Conservation (phyloP, 23 red algal species). For the Gracilaria gracilis region DNA sequence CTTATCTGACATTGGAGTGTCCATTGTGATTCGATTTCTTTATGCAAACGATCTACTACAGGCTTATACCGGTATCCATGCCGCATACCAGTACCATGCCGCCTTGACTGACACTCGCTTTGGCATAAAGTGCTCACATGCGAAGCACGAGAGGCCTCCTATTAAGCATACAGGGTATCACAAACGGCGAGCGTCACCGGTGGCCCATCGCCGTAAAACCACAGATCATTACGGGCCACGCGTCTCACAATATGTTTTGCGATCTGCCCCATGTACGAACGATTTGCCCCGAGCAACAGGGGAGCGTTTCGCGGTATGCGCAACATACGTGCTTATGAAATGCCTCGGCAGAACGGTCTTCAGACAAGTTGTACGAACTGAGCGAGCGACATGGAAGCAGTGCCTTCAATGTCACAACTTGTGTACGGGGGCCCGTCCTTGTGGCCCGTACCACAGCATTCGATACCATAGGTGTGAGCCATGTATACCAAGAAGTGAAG, state of each 20-base stretch:
- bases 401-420: background rate
- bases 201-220: background rate
- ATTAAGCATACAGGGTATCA: constrained; percentile 1
- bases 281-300: background rate
- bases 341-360: too few species aligned
- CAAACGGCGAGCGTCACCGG: background rate
- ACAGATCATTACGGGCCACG: background rate
- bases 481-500: background rate
- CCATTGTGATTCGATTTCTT: background rate
- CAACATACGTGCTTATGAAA: background rate
- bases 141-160: background rate
- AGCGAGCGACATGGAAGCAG: too few species aligned
- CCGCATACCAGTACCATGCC: background rate
- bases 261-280: background rate
- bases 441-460: background rate
- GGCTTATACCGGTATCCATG: background rate
- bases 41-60: background rate
- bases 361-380: too few species aligned
- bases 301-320: background rate
- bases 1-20: background rate
- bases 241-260: background rate
- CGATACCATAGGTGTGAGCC: background rate
- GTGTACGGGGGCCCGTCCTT: background rate
- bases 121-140: background rate
- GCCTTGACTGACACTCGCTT: background rate